A percentile compares a stretch with the other conserved stretches of the same genome.
Evolutionary conservation across 306 rosid genomes (phyloP).

Genomic region (Abrus precatorius): DNA sequence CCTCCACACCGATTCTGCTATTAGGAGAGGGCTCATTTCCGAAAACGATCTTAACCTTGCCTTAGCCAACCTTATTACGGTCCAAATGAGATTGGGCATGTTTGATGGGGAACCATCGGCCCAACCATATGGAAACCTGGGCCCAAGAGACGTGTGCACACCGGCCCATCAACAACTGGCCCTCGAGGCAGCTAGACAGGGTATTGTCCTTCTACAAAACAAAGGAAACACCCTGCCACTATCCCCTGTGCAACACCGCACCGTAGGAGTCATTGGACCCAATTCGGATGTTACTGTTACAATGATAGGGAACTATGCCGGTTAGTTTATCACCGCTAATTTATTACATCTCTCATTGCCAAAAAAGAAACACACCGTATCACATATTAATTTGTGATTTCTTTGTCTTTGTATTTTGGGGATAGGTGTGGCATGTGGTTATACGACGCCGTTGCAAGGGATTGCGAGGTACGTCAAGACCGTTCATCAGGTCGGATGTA

Average conservation of each 20-base stretch:
- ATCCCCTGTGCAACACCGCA: conserved; percentile 54
- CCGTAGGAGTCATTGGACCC: conserved; percentile 89
- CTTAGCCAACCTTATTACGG: conserved; percentile 67
- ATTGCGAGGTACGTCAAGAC: conserved; percentile 74
- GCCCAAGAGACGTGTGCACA: conserved; percentile 72
- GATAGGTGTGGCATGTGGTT: conserved; percentile 84
- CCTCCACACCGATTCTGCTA: conserved; percentile 67
- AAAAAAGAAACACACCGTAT: not conserved
- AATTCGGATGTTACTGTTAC: conserved; percentile 83
- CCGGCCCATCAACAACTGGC: conserved; percentile 74
- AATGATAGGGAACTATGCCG: conserved; percentile 96
- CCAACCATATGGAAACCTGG: conserved; percentile 71
- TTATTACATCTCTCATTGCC: not conserved
- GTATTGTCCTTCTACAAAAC: conserved; percentile 76
- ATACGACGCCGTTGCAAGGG: conserved; percentile 83
- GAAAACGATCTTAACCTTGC: conserved; percentile 75
- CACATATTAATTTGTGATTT: not conserved
- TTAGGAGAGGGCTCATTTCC: conserved; percentile 55
- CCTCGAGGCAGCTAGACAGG: conserved; percentile 86
- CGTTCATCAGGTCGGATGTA: conserved; percentile 71
- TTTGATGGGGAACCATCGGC: conserved; percentile 76
- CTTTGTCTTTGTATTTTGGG: not conserved
- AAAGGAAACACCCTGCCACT: conserved; percentile 63
- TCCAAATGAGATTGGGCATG: conserved; percentile 96
- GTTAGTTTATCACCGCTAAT: conserved; percentile 41